Conservation (phyloP, 2,329 filamentous ascomycete species). For the Cercospora sp. region DNA sequence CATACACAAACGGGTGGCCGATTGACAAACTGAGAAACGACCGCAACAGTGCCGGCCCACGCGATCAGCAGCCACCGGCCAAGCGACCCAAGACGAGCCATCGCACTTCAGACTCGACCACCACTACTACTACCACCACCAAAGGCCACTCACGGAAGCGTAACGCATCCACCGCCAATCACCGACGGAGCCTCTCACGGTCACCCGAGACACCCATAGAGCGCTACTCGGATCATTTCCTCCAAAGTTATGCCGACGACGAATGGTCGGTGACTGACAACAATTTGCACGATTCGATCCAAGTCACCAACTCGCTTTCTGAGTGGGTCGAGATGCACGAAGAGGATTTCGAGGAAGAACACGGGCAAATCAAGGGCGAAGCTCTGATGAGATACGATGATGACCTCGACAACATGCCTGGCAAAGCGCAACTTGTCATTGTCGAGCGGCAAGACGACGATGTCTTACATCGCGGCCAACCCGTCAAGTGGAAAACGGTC, state of each 20-base stretch:
- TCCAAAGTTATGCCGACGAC: slow-evolving; percentile 59
- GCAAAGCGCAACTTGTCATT: slow-evolving; percentile 53
- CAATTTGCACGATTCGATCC: slow-evolving; percentile 76
- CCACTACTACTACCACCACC: slow-evolving; percentile 66
- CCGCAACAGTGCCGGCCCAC: slow-evolving; percentile 52
- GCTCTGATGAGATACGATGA: slow-evolving; percentile 67
- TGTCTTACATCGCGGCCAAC: slow-evolving; percentile 54
- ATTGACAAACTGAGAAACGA: slow-evolving; percentile 60
- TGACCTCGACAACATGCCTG: slow-evolving; percentile 54
- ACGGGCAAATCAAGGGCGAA: slow-evolving; percentile 59
- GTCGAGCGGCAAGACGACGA: slow-evolving; percentile 54
- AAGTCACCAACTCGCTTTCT: slow-evolving; percentile 71
- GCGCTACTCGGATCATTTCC: slow-evolving; percentile 59
- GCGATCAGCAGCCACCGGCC: slow-evolving; percentile 58
- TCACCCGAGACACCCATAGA: slow-evolving; percentile 53
- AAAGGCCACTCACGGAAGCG: slow-evolving; percentile 61
- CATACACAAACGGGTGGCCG: slow-evolving; percentile 66
- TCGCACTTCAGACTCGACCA: slow-evolving; percentile 72
- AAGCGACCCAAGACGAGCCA: slow-evolving; percentile 85
- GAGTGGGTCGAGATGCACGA: slow-evolving; percentile 76
- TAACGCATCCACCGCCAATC: slow-evolving; percentile 58
- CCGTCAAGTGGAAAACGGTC: slow-evolving; percentile 71
- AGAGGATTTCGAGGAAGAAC: slow-evolving; percentile 41
- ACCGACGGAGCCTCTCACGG: slow-evolving; percentile 73
- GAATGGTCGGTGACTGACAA: slow-evolving; percentile 58